Base-by-base conservation (phyloP, 2,329 filamentous ascomycete species). In the Aspergillus eucalypticola region DNA sequence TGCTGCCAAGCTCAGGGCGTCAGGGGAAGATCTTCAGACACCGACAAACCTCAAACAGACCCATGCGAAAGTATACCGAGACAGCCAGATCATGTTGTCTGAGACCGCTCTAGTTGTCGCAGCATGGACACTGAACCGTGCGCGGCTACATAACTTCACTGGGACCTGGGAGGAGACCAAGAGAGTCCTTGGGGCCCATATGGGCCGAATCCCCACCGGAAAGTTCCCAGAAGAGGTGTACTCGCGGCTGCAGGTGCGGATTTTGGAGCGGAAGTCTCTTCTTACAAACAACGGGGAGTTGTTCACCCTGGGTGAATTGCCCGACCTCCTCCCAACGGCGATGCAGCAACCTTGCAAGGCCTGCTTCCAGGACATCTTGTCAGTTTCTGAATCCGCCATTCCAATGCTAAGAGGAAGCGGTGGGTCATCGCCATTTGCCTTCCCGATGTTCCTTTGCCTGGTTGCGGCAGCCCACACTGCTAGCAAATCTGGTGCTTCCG, bases 61-160 rank as follows among this genome's bases (percentile, higher is more conserved):
- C 2, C 72, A 76, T 63, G 77, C 76, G 25, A 74, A 78, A 39
- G 66, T 75, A 10, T 81, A 80, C 66, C 75, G 78, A 11, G 73
- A 79, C 38, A 74, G 75, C 32, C 78, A 78, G 54, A 72, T 78
- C 23, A 67, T 64, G 42, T 66, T 81, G 13, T 74, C 76, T 13
- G 70, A 77, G 60, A 71, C 74, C 25, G 78, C 78, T 2, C 64
- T 77, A 13, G 67, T 76, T 11, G 68, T 80, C 19, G 74, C 76
- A 15, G 70, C 73, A 32, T 80, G 76, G 73, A 73, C 73, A 3
- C 67, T 81, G 21, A 62, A 65, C 15, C 70, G 73, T 5, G 76
- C 78, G 1, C 71, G 71, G 19, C 63, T 67, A 21, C 67, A 71
- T n/a, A 48, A 55, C n/a, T 66, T 66, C 6, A 54, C 56, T 19